Evolutionary conservation across 2,329 filamentous ascomycete genomes (phyloP).

Genomic region (Botrytis squamosa): DNA sequence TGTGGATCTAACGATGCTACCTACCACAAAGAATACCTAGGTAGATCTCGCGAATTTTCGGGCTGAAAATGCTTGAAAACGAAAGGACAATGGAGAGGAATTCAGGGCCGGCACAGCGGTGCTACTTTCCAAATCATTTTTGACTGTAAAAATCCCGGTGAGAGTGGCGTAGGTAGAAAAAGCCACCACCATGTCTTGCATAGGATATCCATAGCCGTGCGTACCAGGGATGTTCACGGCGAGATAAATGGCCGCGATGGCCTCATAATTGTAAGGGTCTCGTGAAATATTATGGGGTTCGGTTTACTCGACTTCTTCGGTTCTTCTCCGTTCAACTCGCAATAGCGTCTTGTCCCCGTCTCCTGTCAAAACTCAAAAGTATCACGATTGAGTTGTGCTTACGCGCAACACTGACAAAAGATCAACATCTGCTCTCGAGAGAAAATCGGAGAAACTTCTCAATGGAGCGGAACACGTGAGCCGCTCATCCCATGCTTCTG

Average conservation of each 20-base stretch:
- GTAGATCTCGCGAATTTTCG: background rate
- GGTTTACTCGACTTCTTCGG: constrained; percentile 8
- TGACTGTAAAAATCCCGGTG: background rate
- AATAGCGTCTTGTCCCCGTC: background rate
- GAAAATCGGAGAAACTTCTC: constrained; percentile 1
- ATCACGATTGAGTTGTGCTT: background rate
- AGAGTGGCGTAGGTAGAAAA: background rate
- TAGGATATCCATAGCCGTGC: constrained; percentile 9
- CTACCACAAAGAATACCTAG: background rate
- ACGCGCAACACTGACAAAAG: constrained; percentile 2
- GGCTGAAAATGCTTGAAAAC: background rate
- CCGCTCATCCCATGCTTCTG: constrained; percentile 8
- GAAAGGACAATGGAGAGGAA: background rate
- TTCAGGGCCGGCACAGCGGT: background rate
- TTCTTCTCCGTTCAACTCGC: constrained; percentile 9
- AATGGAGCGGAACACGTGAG: constrained; percentile 14
- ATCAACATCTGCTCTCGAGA: background rate
- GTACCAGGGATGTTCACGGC: constrained; percentile 6
- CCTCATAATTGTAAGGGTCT: constrained; percentile 1
- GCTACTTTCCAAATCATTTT: background rate
- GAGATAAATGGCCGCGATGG: constrained; percentile 7
- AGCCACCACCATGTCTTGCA: constrained; percentile 14
- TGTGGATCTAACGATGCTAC: constrained; percentile 7
- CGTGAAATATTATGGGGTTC: background rate
- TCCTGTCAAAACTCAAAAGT: background rate